Evolutionary conservation across 2,329 filamentous ascomycete genomes (phyloP).

Genomic region (Sclerotinia spermophila): DNA sequence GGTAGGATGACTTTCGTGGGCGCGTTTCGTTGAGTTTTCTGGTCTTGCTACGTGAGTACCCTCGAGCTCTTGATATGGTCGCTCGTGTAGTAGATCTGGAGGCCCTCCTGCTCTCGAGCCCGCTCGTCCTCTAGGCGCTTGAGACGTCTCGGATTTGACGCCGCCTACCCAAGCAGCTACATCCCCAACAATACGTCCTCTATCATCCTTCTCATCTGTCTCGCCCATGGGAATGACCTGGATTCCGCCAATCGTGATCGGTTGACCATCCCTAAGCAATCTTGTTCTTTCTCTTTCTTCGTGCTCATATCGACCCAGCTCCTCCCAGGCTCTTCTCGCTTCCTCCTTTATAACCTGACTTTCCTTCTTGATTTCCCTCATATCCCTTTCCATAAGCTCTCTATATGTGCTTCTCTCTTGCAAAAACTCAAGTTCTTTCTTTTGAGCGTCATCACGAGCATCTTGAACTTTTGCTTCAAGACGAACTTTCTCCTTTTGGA

Average conservation of each 20-base stretch:
- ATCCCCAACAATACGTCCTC: background rate
- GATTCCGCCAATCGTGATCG: slow-evolving; percentile 86
- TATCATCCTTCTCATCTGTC: background rate
- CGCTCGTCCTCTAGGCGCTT: background rate
- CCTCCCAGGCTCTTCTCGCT: slow-evolving; percentile 93
- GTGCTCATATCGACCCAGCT: slow-evolving; percentile 87
- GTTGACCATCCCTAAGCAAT: slow-evolving; percentile 78
- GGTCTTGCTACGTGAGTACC: background rate
- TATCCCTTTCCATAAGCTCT: slow-evolving; percentile 13
- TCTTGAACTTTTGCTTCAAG: slow-evolving; percentile 16
- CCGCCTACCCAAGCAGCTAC: slow-evolving; percentile 15
- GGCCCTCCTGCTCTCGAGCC: slow-evolving; percentile 5
- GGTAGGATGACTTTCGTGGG: background rate
- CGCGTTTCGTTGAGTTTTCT: background rate
- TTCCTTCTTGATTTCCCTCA: slow-evolving; percentile 17
- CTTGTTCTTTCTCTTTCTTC: slow-evolving; percentile 84
- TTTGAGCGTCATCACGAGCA: slow-evolving; percentile 16
- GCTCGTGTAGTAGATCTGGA: background rate
- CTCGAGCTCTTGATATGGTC: slow-evolving; percentile 3
- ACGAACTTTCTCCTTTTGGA: slow-evolving; percentile 16
- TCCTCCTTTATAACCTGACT: slow-evolving; percentile 52
- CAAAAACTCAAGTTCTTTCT: slow-evolving; percentile 17
- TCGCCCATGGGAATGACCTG: slow-evolving; percentile 82
- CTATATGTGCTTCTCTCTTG: slow-evolving; percentile 5
- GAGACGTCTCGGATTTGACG: slow-evolving; percentile 6